Evolutionary conservation across 371 early-diverging fungal genomes (phyloP).

Genomic region (Batkoa obscura): DNA sequence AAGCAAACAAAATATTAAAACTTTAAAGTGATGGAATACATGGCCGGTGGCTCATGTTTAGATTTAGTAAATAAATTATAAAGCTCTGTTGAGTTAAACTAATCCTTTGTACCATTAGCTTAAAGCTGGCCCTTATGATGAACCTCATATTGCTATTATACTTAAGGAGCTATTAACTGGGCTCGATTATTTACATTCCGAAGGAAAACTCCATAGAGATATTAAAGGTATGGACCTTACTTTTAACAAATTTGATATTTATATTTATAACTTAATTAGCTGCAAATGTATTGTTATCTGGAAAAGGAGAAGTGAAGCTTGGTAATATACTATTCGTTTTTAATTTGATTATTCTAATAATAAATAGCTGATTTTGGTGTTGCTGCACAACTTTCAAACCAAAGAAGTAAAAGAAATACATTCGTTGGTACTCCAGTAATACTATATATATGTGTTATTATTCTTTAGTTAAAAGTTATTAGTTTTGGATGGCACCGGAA

Average conservation of each 20-base stretch:
- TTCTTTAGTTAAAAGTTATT: not conserved
- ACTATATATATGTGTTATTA: not conserved
- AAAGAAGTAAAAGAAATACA: constrained; percentile 76
- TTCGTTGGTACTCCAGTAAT: constrained; percentile 93
- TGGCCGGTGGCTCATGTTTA: constrained; percentile 67
- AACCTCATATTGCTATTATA: constrained; percentile 78
- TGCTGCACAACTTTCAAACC: constrained; percentile 56
- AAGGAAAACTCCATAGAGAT: constrained; percentile 88
- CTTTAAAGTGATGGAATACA: constrained; percentile 21
- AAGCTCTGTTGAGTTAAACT: not conserved
- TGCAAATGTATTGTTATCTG: constrained; percentile 57
- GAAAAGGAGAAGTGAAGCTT: constrained; percentile 21
- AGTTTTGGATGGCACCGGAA: constrained; percentile 97
- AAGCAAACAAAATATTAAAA: constrained; percentile 58
- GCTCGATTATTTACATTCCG: constrained; percentile 84
- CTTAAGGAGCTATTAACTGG: constrained; percentile 77
- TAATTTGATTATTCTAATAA: not conserved
- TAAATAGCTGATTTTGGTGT: constrained; percentile 87
- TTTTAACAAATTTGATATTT: not conserved
- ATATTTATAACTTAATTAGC: too few species aligned
- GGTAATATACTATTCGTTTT: constrained; percentile 11
- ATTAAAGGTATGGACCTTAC: constrained; percentile 38
- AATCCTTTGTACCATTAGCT: too few species aligned
- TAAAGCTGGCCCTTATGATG: constrained; percentile 65
- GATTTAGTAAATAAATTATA: constrained; percentile 46